These are phyloP conservation scores for Carnegiea gigantea DNA, from an alignment of 179 eudicot genomes.

Conservation along the genomic window DNA sequence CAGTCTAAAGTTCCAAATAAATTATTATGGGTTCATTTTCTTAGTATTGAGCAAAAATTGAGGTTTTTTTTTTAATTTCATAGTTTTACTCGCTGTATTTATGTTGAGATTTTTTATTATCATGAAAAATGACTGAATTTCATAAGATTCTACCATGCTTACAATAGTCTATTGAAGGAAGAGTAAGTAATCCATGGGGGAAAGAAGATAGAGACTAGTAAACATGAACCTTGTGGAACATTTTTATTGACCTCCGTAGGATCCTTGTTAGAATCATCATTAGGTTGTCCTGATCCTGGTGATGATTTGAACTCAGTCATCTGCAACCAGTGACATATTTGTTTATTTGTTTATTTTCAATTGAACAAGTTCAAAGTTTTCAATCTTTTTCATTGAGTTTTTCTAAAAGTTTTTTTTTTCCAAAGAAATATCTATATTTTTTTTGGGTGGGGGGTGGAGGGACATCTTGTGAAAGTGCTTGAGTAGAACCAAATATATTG, in stretches of 20 bases:
- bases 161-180: neutral
- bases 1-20: no score
- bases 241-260: slow-evolving; percentile 19
- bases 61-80: neutral
- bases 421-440: no score
- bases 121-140: neutral
- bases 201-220: neutral
- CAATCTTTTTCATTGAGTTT: neutral
- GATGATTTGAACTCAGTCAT: slow-evolving; percentile 41
- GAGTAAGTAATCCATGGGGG: neutral
- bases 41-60: no score
- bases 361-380: neutral
- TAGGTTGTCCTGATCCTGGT: neutral
- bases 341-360: neutral
- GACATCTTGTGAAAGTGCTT: no score
- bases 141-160: neutral
- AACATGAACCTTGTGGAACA: slow-evolving; percentile 27
- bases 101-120: neutral
- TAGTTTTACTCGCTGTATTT: no score
- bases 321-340: slow-evolving; percentile 14
- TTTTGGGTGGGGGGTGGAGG: no score
- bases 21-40: no score
- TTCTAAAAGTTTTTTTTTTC: no score
- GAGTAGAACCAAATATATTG: no score
- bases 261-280: slow-evolving; percentile 20